These are phyloP conservation scores for Xerocomus potaroensis DNA, from an alignment of 768 basidiomycete genomes.

Conservation along the genomic window DNA sequence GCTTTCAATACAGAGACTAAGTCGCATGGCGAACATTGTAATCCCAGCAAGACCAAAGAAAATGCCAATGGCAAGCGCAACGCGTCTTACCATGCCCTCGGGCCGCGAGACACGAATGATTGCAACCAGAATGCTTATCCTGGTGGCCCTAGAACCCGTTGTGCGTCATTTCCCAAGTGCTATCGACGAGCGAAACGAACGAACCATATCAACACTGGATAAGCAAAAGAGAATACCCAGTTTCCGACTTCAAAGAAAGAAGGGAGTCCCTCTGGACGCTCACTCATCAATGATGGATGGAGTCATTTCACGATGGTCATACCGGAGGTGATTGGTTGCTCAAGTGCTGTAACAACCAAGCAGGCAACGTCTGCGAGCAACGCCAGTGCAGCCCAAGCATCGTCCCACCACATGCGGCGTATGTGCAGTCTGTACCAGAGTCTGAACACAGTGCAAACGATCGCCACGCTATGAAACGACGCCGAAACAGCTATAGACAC, in stretches of 20 bases:
- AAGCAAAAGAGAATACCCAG: slow-evolving; percentile 15
- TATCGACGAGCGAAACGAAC: neutral
- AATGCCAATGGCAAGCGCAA: slow-evolving; percentile 7
- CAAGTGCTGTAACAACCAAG: slow-evolving; percentile 4
- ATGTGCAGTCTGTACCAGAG: slow-evolving; percentile 19
- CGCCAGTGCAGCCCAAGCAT: slow-evolving; percentile 17
- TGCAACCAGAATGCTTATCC: slow-evolving; percentile 23
- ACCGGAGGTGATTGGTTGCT: slow-evolving; percentile 9
- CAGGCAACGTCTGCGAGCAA: slow-evolving; percentile 12
- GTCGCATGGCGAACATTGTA: slow-evolving; percentile 6
- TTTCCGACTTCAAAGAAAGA: slow-evolving; percentile 5
- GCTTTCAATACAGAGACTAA: slow-evolving; percentile 5
- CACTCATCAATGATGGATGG: neutral
- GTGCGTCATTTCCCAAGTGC: neutral
- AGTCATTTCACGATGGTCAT: neutral
- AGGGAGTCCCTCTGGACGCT: slow-evolving; percentile 1
- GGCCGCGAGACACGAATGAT: slow-evolving; percentile 22
- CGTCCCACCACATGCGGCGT: slow-evolving; percentile 27
- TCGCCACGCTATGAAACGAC: slow-evolving; percentile 20
- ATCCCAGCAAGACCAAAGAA: slow-evolving; percentile 15
- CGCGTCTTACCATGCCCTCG: slow-evolving; percentile 2
- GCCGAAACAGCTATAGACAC: slow-evolving; percentile 9
- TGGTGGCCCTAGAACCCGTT: slow-evolving; percentile 15
- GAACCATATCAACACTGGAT: slow-evolving; percentile 14
- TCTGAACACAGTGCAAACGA: slow-evolving; percentile 21